Evolutionary conservation across 2,329 filamentous ascomycete species (phyloP).

Genomic region (Exophiala bonariae): DNA sequence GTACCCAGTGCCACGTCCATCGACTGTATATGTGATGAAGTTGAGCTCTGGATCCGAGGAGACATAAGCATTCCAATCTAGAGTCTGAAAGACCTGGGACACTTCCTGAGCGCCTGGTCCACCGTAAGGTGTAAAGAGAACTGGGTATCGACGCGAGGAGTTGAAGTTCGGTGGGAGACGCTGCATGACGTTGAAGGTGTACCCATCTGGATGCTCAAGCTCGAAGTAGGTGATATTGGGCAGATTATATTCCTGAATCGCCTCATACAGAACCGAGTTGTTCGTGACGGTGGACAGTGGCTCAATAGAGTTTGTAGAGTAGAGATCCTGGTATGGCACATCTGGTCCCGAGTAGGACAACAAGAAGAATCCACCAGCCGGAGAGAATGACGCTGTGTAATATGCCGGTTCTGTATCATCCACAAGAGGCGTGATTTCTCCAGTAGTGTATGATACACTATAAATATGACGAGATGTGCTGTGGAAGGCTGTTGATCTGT

Average conservation of each 20-base stretch:
- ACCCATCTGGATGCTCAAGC: constrained; percentile 61
- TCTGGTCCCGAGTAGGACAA: constrained; percentile 65
- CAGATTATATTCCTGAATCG: constrained; percentile 47
- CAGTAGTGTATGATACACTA: constrained; percentile 60
- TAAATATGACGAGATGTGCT: constrained; percentile 69
- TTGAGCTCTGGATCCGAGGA: constrained; percentile 67
- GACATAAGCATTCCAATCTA: constrained; percentile 64
- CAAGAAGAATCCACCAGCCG: constrained; percentile 63
- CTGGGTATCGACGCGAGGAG: constrained; percentile 62
- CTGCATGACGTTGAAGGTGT: constrained; percentile 64
- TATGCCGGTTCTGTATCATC: constrained; percentile 59
- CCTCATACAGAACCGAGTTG: constrained; percentile 33
- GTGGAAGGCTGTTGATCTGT: constrained; percentile 64
- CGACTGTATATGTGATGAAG: constrained; percentile 67
- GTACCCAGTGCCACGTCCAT: constrained; percentile 67
- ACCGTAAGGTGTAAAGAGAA: constrained; percentile 68
- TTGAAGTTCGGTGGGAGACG: constrained; percentile 66
- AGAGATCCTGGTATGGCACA: constrained; percentile 69
- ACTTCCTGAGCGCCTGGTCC: constrained; percentile 66
- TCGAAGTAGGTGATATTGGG: constrained; percentile 66
- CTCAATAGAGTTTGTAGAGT: constrained; percentile 54
- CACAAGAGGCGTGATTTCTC: constrained; percentile 59
- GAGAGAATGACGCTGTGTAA: constrained; percentile 67
- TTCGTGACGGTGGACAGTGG: constrained; percentile 60
- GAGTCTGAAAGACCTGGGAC: constrained; percentile 54